Base-by-base conservation (phyloP, 2,329 filamentous ascomycete species). In the Corniculantispora saksenae region DNA sequence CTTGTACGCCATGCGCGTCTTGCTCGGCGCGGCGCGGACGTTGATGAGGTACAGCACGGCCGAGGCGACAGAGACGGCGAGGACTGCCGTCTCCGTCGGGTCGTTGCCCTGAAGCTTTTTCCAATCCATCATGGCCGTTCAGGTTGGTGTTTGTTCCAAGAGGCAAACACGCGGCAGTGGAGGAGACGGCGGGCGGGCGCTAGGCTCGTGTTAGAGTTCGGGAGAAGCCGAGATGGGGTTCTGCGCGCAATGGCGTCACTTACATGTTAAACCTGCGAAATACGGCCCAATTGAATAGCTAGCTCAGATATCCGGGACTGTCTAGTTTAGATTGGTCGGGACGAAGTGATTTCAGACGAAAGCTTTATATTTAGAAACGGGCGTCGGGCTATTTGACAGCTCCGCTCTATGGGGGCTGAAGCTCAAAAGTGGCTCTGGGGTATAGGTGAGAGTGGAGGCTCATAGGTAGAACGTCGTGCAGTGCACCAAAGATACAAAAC, bases 1-100 rank as follows among this genome's bases (percentile, higher is more conserved):
- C 66, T 79, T 79, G 51, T 67, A 70, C 10, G 64, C 19, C 70
- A 72, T 76, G 47, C 77, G 76, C 9, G 64, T 45, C 15, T 47
- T 53, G 51, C 69, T 72, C 1, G 76, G 75, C 8, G 54, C 35
- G n/a, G 66, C 50, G 23, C 67, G 69, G 8, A 68, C 61, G 25
- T 63, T 66, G 40, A 69, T 17, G 38, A 64, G 64, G 47, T 73
- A 73, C 19, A 69, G 43, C 4, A 72, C 27, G 3, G 72, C 55
- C 19, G 61, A 55, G 53, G 50, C 29, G 48, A 64, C n/a, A 3
- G 67, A 69, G 38, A 35, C 51, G 32, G 48, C 51, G 3, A 69
- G n/a, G 25, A 66, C 38, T 10, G 67, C 63, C 23, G 58, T 55
- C 48, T 65, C 64, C n/a, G 53, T 53, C 12, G 62, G 15, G 21